phyloP scores from a whole-genome alignment of 495 filamentous ascomycete genomes.

The Penicillium steckii region DNA sequence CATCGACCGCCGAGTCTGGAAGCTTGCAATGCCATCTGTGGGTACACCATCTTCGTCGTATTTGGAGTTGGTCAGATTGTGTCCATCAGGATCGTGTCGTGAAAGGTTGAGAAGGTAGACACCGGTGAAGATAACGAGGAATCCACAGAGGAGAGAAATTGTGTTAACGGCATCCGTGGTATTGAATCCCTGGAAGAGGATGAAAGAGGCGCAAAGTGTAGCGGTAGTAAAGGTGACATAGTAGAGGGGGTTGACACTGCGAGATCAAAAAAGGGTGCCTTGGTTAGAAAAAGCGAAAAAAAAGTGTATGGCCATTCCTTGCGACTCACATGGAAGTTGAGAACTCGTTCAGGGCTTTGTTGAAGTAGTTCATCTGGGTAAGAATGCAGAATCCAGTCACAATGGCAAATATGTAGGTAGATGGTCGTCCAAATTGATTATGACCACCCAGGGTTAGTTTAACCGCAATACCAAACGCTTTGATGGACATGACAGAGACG shows the following conservation, averaged over 20 bases:
- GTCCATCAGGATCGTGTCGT: slow-evolving; percentile 83
- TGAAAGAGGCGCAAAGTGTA: slow-evolving; percentile 92
- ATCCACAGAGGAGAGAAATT: slow-evolving; percentile 87
- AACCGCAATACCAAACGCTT: slow-evolving; percentile 94
- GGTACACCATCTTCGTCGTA: slow-evolving; percentile 72
- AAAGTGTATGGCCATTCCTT: neutral
- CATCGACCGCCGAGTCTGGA: slow-evolving; percentile 89
- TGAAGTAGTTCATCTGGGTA: slow-evolving; percentile 99
- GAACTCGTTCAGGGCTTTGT: slow-evolving; percentile 96
- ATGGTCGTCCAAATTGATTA: slow-evolving; percentile 91
- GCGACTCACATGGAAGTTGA: slow-evolving; percentile 85
- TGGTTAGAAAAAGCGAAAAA: slow-evolving; percentile 23
- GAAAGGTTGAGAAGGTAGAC: slow-evolving; percentile 97
- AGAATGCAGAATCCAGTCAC: slow-evolving; percentile 89
- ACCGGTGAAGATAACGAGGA: slow-evolving; percentile 94
- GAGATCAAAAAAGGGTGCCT: neutral
- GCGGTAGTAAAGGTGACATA: slow-evolving; percentile 99
- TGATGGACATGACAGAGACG: slow-evolving; percentile 97
- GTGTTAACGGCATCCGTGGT: slow-evolving; percentile 92
- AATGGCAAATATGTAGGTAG: slow-evolving; percentile 96
- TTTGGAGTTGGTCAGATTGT: slow-evolving; percentile 60
- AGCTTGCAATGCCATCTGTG: slow-evolving; percentile 84
- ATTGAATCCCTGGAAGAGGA: slow-evolving; percentile 97
- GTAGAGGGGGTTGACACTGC: slow-evolving; percentile 94
- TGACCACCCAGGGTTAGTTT: slow-evolving; percentile 88